Evolutionary conservation across 1,139 yeast species (phyloP), one percentile per base, ranked within the genome.

Genomic region (Meyerozyma sp.): DNA sequence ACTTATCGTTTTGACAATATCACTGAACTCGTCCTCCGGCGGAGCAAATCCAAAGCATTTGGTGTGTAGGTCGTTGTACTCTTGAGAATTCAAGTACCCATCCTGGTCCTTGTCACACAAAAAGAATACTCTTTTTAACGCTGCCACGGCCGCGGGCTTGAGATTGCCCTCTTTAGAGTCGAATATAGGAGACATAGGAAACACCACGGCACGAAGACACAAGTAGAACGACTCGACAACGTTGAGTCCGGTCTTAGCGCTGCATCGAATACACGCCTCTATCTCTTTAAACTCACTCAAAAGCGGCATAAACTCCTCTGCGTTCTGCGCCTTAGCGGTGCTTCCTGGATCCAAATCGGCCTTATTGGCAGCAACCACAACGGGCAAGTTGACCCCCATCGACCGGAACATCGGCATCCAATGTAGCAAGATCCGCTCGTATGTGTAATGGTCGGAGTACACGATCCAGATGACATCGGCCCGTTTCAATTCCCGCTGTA

Each of bases 351-450:
- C 49, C 13, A 62, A 44, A 52, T 90, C 96, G 26, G 84, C 74
- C 58, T 90, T 89, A 62, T 90, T 93, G 40, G 94, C 93, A 63
- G 95, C 84, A 9, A 93, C 65, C 1, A 93, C 89, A n/a, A 93
- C 84, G 0, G 98, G 98, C 16, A 86, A 62, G 58, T 93, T 93
- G 41, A 93, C 90, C 2, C 98, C 98, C 75, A 89, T 72, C 1
- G 96, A 87, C 48, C 98, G 71, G 57, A 93, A 84, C 69, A 84
- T 77, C 39, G 95, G 95, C 79, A 93, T 84, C 98, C 98, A 93
- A 60, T 90, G 91, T 30, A 91, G 69, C 2, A 95, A 82, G 9
- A 93, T 80, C 43, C 98, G 73, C 59, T 93, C 98, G 58, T 91
- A 93, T 0, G 97, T 89, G 57, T 90, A 94, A 58, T 90, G 96